Evolutionary conservation across 148 eudicot species (phyloP).

Genomic region (Amaranthus hypochondriacus): DNA sequence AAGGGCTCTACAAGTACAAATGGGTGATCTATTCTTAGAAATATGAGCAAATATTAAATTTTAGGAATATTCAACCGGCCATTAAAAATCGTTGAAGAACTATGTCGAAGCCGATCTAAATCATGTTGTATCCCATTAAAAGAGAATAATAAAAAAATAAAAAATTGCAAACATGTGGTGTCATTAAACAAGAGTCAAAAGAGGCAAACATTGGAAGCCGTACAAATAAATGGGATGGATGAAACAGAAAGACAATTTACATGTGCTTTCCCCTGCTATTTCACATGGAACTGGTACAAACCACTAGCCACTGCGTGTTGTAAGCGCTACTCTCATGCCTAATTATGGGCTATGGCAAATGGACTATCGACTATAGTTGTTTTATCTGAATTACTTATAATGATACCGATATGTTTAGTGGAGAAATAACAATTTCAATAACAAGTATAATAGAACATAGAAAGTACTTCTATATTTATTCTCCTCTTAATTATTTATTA

Average conservation of each 20-base stretch:
- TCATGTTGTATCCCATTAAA: neutral
- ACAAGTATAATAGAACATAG: no score
- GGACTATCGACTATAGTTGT: no score
- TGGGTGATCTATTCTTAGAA: no score
- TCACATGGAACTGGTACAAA: neutral
- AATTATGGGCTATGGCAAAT: neutral
- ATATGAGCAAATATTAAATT: no score
- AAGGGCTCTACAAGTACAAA: no score
- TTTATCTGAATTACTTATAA: no score
- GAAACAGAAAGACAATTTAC: slow-evolving; percentile 4
- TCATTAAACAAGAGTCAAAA: slow-evolving; percentile 12
- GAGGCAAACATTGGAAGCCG: neutral
- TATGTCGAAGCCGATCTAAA: neutral
- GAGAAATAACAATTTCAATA: no score
- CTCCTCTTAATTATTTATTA: no score
- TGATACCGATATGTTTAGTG: no score
- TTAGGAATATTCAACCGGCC: no score
- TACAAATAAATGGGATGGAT: neutral
- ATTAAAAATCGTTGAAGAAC: neutral
- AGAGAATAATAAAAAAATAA: neutral
- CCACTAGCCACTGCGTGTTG: slow-evolving; percentile 1
- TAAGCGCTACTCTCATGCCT: neutral
- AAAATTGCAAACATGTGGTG: slow-evolving; percentile 3
- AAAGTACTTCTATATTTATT: no score
- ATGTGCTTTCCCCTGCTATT: slow-evolving; percentile 7